Evolutionary conservation across 345 rosid species (phyloP), one percentile per base, ranked within the genome.

Genomic region (Heritiera fomes): DNA sequence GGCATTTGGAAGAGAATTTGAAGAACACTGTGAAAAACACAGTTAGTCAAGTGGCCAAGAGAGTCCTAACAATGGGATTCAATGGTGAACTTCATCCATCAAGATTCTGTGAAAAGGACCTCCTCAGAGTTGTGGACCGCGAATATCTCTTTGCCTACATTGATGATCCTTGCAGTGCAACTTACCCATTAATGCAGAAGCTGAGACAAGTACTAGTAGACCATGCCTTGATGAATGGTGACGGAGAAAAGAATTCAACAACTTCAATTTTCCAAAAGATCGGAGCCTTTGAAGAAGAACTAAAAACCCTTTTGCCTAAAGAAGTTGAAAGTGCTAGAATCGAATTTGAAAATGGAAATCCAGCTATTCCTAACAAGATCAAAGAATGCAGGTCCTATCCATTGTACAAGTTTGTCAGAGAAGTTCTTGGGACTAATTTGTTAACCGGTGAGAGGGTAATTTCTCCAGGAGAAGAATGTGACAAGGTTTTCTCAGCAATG

Each of bases 351-450:
- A 86, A 80, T 41, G 93, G 92, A 11, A 89, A 85, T 46, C 8
- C 86, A 0, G 85, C 84, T 9, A 87, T 90, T 47, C 75, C 88
- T 1, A 93, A 93, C 85, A 75, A 83, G 86, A 93, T 93, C 74
- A 80, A 83, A 83, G 89, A 87, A 53, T 93, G 95, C 84, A 85
- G 97, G 82, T 91, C 95, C 12, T 93, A 90, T 76, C 97, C 97
- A 52, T 6, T 93, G 63, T 91, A 93, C 84, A 88, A 84, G 70
- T 87, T 89, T 40, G 89, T 91, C 75, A 87, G 92, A 81, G 92
- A 89, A 63, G 89, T 85, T 79, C 61, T 91, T 32, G 87, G 90
- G 60, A 90, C 91, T 0, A 52, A 81, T 63, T 76, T 91, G 49
- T 84, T 93, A 40, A 90, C 93, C 0, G 93, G 97, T 23, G 97